Evolutionary conservation across 2,329 filamentous ascomycete species (phyloP).

Genomic region (Neofusicoccum sp.): DNA sequence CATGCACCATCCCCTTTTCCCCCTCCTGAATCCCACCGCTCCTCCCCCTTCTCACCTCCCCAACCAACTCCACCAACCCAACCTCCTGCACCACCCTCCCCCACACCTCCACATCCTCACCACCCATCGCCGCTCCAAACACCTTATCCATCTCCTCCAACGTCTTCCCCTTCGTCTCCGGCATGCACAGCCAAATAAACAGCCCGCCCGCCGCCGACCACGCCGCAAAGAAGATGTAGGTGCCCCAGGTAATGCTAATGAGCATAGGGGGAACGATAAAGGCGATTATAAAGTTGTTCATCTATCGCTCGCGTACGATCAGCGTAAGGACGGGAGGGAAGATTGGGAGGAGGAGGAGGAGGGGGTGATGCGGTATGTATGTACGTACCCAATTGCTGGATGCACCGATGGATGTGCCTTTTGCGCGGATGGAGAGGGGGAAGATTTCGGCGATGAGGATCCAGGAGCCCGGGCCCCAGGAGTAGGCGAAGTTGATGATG

Average conservation of each 20-base stretch:
- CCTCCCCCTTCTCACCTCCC: not conserved
- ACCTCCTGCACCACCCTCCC: not conserved
- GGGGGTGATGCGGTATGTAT: not conserved
- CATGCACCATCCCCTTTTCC: too few relatives aligned
- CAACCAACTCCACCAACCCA: not conserved
- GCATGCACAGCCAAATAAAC: conserved; percentile 29
- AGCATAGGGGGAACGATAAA: conserved; percentile 65
- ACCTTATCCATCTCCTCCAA: conserved; percentile 33
- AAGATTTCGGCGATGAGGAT: conserved; percentile 45
- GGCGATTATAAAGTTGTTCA: conserved; percentile 62
- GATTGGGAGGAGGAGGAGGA: too few relatives aligned
- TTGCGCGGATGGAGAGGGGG: conserved; percentile 47
- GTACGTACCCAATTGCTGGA: conserved; percentile 42
- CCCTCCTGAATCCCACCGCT: too few relatives aligned
- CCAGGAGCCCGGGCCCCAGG: conserved; percentile 76
- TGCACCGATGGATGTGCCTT: conserved; percentile 52
- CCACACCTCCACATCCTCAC: not conserved
- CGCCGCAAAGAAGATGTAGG: conserved; percentile 30
- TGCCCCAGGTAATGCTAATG: conserved; percentile 51
- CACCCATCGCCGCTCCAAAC: conserved; percentile 17
- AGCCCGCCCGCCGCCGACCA: conserved; percentile 26
- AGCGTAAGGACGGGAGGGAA: too few relatives aligned
- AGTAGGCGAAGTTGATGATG: conserved; percentile 61
- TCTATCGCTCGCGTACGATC: too few relatives aligned
- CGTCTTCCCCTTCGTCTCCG: conserved; percentile 32